Conservation (phyloP, 768 basidiomycete genomes). For the Calocera cornea region DNA sequence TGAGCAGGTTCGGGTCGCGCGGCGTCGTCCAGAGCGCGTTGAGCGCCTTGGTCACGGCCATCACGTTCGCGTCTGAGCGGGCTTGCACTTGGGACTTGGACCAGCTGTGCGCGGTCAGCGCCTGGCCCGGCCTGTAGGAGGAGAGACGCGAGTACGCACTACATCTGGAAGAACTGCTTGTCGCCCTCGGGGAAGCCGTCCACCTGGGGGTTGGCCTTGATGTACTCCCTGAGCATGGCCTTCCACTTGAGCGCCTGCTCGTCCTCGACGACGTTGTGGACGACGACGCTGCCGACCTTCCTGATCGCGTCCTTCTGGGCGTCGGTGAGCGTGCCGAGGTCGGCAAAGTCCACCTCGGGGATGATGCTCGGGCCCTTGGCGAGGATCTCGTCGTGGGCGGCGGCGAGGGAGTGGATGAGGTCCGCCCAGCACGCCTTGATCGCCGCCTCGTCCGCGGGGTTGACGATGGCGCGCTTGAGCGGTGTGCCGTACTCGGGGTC, state of each 20-base stretch:
- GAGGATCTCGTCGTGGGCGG: slow-evolving; percentile 36
- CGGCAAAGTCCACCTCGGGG: slow-evolving; percentile 46
- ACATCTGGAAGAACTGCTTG: slow-evolving; percentile 62
- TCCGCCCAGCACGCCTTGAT: slow-evolving; percentile 42
- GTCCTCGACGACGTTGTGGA: slow-evolving; percentile 46
- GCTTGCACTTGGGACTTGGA: slow-evolving; percentile 49
- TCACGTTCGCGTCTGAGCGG: slow-evolving; percentile 50
- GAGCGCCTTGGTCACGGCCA: slow-evolving; percentile 43
- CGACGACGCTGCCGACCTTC: slow-evolving; percentile 45
- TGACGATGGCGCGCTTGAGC: not conserved
- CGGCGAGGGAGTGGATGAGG: slow-evolving; percentile 38
- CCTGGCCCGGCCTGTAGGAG: not conserved
- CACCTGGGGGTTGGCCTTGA: slow-evolving; percentile 40
- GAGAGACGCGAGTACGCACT: slow-evolving; percentile 31
- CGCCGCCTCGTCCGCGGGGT: slow-evolving; percentile 24
- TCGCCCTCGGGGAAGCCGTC: slow-evolving; percentile 27
- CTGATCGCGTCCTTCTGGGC: slow-evolving; percentile 40
- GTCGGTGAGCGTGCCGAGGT: slow-evolving; percentile 34
- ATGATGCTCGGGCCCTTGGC: slow-evolving; percentile 34
- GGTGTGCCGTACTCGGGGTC: not conserved
- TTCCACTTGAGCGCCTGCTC: slow-evolving; percentile 47
- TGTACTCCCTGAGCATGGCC: slow-evolving; percentile 39
- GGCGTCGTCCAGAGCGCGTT: slow-evolving; percentile 42
- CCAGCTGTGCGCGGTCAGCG: slow-evolving; percentile 26
- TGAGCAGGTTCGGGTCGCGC: slow-evolving; percentile 29